Percentiles rank a stretch among this genome's conserved stretches.
Conservation (phyloP, 2,329 filamentous ascomycete species). For the Curvularia lunata region DNA sequence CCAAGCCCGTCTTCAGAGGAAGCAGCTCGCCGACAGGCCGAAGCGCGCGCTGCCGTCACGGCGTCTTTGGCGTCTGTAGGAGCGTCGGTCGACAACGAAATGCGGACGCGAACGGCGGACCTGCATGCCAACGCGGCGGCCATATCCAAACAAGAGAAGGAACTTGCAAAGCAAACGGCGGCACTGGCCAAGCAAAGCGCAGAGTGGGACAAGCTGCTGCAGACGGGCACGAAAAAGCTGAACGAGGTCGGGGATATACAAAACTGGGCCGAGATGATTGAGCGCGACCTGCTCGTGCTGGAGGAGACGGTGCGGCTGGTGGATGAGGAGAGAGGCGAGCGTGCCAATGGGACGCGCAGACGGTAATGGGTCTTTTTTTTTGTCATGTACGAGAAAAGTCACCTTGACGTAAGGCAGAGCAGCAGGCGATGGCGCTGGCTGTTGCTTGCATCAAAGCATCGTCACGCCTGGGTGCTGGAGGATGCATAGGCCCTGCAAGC, state of each 20-base stretch:
- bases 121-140: constrained; percentile 72
- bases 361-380: constrained; percentile 4
- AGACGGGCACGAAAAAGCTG: constrained; percentile 66
- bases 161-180: constrained; percentile 66
- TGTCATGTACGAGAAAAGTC: not conserved
- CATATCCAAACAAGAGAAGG: constrained; percentile 71
- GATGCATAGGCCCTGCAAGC: not conserved
- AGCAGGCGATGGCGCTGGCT: not conserved
- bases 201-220: constrained; percentile 68
- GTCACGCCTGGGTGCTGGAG: not conserved
- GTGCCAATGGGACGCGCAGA: constrained; percentile 42
- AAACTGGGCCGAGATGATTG: constrained; percentile 86
- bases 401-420: not conserved
- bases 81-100: constrained; percentile 71
- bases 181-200: constrained; percentile 68
- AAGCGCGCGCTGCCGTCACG: constrained; percentile 59
- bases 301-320: constrained; percentile 51
- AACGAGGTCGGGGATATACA: constrained; percentile 84
- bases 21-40: constrained; percentile 49
- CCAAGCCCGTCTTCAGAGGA: constrained; percentile 28
- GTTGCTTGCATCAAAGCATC: not conserved
- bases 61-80: constrained; percentile 63
- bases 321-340: constrained; percentile 31
- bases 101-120: constrained; percentile 70
- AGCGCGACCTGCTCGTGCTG: constrained; percentile 50